A percentile compares a stretch with the other conserved stretches of the same genome.
These are phyloP conservation scores for Diaporthe ilicicola DNA, from an alignment of 2,329 filamentous ascomycete genomes.

Conservation along the genomic window DNA sequence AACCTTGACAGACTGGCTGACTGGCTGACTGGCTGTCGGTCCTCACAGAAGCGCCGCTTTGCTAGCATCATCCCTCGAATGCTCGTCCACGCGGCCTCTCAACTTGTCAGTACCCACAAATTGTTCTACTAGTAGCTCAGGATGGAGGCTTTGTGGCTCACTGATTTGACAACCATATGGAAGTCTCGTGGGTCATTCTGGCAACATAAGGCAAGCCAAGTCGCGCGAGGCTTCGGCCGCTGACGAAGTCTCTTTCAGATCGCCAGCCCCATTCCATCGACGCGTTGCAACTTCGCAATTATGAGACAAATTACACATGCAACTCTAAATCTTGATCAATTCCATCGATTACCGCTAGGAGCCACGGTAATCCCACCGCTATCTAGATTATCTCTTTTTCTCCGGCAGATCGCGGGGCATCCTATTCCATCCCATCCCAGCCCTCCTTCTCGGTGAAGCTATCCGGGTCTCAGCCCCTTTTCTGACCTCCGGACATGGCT, in stretches of 20 bases:
- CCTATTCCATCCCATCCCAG: slow-evolving; percentile 3
- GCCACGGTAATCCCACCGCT: background rate
- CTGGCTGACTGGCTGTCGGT: slow-evolving; percentile 6
- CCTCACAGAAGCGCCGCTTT: slow-evolving; percentile 10
- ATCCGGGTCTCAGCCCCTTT: slow-evolving; percentile 23
- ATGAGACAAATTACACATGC: slow-evolving; percentile 25
- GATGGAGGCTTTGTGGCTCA: background rate
- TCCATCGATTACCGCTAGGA: background rate
- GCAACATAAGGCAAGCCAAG: background rate
- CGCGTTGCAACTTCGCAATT: slow-evolving; percentile 25
- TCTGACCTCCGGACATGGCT: slow-evolving; percentile 12
- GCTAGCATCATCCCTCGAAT: slow-evolving; percentile 23
- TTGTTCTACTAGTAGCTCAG: background rate
- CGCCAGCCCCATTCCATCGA: slow-evolving; percentile 8
- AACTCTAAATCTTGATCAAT: slow-evolving; percentile 20
- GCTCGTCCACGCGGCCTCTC: background rate
- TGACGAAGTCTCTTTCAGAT: background rate
- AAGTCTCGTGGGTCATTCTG: background rate
- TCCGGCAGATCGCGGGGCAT: slow-evolving; percentile 18
- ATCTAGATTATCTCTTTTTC: slow-evolving; percentile 18
- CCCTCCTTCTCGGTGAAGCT: slow-evolving; percentile 12
- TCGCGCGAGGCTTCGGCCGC: background rate
- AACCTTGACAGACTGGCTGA: background rate
- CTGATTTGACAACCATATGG: background rate
- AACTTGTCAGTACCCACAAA: background rate